A percentile compares a stretch with the other conserved stretches of the same genome.
Conservation (phyloP, 2,329 filamentous ascomycete genomes). For the Trichoderma lentiforme region DNA sequence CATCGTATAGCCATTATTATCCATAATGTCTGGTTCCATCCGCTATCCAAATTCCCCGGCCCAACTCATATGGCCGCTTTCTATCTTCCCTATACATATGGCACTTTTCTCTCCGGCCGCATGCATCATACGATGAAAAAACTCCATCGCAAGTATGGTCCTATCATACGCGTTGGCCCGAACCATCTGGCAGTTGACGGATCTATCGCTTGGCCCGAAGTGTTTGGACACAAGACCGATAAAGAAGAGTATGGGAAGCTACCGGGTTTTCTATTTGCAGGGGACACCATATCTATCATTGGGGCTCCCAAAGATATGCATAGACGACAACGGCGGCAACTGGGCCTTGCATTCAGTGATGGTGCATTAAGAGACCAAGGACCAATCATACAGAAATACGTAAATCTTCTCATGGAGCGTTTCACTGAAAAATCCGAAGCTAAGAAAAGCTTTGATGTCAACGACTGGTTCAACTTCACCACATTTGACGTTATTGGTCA, state of each 20-base stretch:
- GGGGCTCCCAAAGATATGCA: slow-evolving; percentile 21
- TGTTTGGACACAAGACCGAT: slow-evolving; percentile 28
- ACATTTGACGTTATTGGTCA: slow-evolving; percentile 42
- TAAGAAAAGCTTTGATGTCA: slow-evolving; percentile 25
- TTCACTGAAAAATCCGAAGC: slow-evolving; percentile 20
- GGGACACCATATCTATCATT: slow-evolving; percentile 21
- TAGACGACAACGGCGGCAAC: slow-evolving; percentile 24
- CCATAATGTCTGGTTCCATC: slow-evolving; percentile 31
- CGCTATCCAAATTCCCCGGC: slow-evolving; percentile 30
- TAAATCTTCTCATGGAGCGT: slow-evolving; percentile 26
- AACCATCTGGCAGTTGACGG: slow-evolving; percentile 37
- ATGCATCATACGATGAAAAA: slow-evolving; percentile 22
- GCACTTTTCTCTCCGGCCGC: slow-evolving; percentile 20
- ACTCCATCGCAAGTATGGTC: slow-evolving; percentile 29
- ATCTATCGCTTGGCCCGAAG: slow-evolving; percentile 33
- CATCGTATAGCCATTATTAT: slow-evolving; percentile 13
- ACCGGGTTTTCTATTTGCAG: not conserved
- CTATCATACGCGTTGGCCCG: slow-evolving; percentile 41
- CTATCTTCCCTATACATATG: slow-evolving; percentile 22
- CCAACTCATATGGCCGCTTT: slow-evolving; percentile 25
- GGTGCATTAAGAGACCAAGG: slow-evolving; percentile 32
- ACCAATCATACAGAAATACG: slow-evolving; percentile 26
- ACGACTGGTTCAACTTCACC: slow-evolving; percentile 36
- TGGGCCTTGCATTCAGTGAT: slow-evolving; percentile 33
- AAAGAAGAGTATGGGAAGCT: slow-evolving; percentile 22